These are phyloP conservation scores for Paramecium tetraurelia DNA, from an alignment of 73 alveolate genomes.

Conservation along the genomic window DNA sequence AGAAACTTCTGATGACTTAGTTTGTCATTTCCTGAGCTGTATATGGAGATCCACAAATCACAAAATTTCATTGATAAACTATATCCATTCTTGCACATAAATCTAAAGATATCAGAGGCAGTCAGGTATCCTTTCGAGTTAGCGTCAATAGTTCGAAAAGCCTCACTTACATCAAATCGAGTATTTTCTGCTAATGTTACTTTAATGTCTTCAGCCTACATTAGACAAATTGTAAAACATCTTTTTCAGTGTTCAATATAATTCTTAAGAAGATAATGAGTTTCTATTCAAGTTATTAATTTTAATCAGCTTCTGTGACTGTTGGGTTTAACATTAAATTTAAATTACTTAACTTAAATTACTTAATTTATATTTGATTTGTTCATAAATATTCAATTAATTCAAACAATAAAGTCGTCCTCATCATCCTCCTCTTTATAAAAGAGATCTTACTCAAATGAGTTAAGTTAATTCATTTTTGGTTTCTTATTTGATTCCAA, in stretches of 20 bases:
- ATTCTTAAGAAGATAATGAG: background rate
- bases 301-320: background rate
- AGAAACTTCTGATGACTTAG: background rate
- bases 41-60: background rate
- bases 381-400: background rate
- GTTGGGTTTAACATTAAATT: background rate
- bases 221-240: background rate
- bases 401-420: background rate
- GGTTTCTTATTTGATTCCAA: background rate
- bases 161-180: slow-evolving; percentile 47
- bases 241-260: background rate
- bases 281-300: background rate
- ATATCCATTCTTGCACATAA: slow-evolving; percentile 46
- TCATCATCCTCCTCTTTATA: background rate
- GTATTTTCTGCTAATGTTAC: slow-evolving; percentile 13
- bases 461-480: background rate
- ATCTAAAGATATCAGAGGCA: slow-evolving; percentile 2
- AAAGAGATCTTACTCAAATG: background rate
- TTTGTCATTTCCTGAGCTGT: background rate
- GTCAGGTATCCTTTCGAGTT: slow-evolving; percentile 11
- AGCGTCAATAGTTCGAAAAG: slow-evolving; percentile 8
- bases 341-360: no score
- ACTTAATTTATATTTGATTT: no score
- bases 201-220: slow-evolving; percentile 25
- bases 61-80: slow-evolving; percentile 3